Base-by-base conservation (phyloP, 129 eudicot genomes). In the Tagetes erecta region DNA sequence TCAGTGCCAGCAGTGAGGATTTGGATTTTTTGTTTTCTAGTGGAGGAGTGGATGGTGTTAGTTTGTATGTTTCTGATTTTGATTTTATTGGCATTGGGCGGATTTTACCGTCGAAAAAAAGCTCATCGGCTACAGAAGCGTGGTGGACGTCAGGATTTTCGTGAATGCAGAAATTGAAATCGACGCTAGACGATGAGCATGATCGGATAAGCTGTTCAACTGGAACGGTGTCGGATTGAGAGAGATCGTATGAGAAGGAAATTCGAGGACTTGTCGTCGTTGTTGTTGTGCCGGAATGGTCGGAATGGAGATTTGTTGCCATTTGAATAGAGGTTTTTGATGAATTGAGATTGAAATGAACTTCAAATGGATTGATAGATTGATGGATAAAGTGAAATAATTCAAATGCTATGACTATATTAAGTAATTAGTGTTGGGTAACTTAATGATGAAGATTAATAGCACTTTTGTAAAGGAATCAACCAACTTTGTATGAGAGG, bases 201-300 rank as follows among this genome's bases (percentile, higher is more conserved):
- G 91, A 82, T 11, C 85, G 86, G 42, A 87, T 70, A 87, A 84
- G 79, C 8, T 81, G 92, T 56, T 92, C 98, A 8, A 84, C 74
- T 0, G 95, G 95, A 2, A 86, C 84, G 1, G 68, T 67, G 45
- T 92, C 96, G 6, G 84, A 80, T 59, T 84, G 87, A 8, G 93
- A 69, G 64, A 89, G 84, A 78, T 92, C 97, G 13, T 89, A 87
- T 0, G 97, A 92, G 78, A 92, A 92, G 0, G 97, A 92, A 59
- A 92, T 86, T 1, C 97, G 81, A 13, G 97, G 97, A 57, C 97
- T 91, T 9, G 58, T 14, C 33, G 83, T 60, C 34, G 58, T 14
- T 27, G 83, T 60, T 34, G 83, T 45, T 12, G 56, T 47, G 20
- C 79, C 67, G 37, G 89, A 52, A 38, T 80, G 82, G 2, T 89